Base-by-base conservation (phyloP, 1,139 yeast species). In the Blastobotrys persicus region DNA sequence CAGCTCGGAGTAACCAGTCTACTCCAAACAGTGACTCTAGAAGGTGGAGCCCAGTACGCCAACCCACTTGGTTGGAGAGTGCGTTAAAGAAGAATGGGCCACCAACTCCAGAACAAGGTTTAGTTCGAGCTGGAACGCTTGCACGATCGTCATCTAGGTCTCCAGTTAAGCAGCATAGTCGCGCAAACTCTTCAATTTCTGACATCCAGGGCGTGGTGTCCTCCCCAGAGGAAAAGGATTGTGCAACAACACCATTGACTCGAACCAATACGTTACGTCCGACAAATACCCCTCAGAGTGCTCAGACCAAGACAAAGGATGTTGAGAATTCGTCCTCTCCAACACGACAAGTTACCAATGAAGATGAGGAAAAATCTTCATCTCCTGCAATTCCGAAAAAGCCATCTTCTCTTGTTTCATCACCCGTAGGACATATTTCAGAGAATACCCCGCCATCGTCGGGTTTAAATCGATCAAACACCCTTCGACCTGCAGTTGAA, bases 11-110 rank as follows among this genome's bases (percentile, higher is more conserved):
- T 7, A 16, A 31, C 31, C 18, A 16, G 7, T 23, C 48, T 4
- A 28, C 44, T 17, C 43, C 49, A 1, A 43, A 42, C 42, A 23
- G 28, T 23, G 51, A 41, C 47, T 51, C 63, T 17, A 51, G 66
- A 26, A 50, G 61, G 14, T 57, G 62, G 60, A 60, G 62, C 42
- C 64, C 66, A 5, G 56, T 53, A 2, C 52, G 63, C 18, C 55
- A 59, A 42, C 57, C 64, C 4, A 60, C 66, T 1, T 64, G 67
- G 67, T 49, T 64, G 12, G 66, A 62, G 38, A 61, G 62, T 44
- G 67, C 67, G 4, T 46, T 64, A 28, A 59, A 55, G 45, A 60
- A 60, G 46, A 59, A 52, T 45, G 49, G 56, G 9, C 53, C 56
- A 2, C 43, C 56, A 4, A 48, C 55, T 3, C 59, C 57, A 11